Conservation (phyloP, 495 filamentous ascomycete species). For the Staphylotrichum longicolle region DNA sequence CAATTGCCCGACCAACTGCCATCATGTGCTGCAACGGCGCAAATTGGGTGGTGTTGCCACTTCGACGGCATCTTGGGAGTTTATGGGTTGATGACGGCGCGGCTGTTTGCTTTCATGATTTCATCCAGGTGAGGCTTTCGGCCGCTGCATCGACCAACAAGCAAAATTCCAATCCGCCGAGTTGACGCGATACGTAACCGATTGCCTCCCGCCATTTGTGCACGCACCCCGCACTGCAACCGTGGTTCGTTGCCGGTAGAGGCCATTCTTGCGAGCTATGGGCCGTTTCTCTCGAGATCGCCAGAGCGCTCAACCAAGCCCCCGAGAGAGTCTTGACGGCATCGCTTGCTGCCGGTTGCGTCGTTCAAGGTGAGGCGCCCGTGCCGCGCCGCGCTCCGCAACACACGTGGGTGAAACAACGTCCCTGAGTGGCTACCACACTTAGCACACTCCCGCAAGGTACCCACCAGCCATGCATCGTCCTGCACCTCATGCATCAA, state of each 20-base stretch:
- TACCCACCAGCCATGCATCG: not conserved
- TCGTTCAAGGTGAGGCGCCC: not conserved
- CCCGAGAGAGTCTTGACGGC: not conserved
- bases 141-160: too few relatives aligned
- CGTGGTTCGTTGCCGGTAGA: not conserved
- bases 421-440: conserved; percentile 5
- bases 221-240: not conserved
- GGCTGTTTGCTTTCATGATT: too few relatives aligned
- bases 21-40: too few relatives aligned
- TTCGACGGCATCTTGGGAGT: not conserved
- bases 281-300: not conserved
- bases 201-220: not conserved
- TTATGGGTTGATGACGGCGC: too few relatives aligned
- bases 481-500: not conserved
- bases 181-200: not conserved
- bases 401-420: conserved; percentile 2
- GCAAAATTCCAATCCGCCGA: too few relatives aligned
- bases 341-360: not conserved
- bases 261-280: not conserved
- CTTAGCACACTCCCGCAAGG: not conserved
- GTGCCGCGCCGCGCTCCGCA: not conserved
- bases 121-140: too few relatives aligned
- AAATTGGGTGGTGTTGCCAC: not conserved
- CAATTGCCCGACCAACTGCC: too few relatives aligned
- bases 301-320: too few relatives aligned